Evolutionary conservation across 192 early-diverging fungal genomes (phyloP), one percentile per base, ranked within the genome.

Genomic region (Umbelopsis isabellina): DNA sequence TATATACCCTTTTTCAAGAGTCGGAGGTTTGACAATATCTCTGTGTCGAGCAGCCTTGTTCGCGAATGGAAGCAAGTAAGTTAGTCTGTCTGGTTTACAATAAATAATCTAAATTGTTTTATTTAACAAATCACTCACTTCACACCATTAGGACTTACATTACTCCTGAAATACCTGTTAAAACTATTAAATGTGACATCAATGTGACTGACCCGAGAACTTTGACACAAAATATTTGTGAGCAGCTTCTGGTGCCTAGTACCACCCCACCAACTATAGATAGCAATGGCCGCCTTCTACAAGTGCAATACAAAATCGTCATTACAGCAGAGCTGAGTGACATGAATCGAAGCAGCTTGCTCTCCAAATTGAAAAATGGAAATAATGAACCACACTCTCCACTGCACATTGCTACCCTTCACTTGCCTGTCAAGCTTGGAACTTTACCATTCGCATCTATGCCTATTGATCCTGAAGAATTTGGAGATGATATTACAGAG

Each of bases 401-500:
- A 13, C 8, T 48, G 4, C 45, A 66, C 21, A 33, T 66, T 23
- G 46, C 46, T 23, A 46, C 27, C 2, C 55, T 61, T 12, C 27
- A 61, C 33, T 11, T 66, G 1, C 65, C 65, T 15, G 20, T 66
- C 12, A 66, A 46, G 13, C 45, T 66, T 3, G 65, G 65, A 13
- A 66, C 65, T 25, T 20, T 47, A 11, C 65, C 65, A 45, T 66
- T 66, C 6, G 65, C 65, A 46, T 47, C 65, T 66, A 46, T 66
- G 65, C 65, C 46, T 18, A 66, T 66, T 10, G 65, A 66, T 30
- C 55, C 55, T 33, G 65, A 66, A 47, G 65, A 66, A 22, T 46
- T 47, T 46, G 65, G 21, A 10, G 46, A 66, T 30, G 20, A 48
- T 20, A 10, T 13, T 10, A 25, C n/a, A 0, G 50, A 51, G 13